Conservation (phyloP, 2,329 filamentous ascomycete species). For the Alternaria sp. region DNA sequence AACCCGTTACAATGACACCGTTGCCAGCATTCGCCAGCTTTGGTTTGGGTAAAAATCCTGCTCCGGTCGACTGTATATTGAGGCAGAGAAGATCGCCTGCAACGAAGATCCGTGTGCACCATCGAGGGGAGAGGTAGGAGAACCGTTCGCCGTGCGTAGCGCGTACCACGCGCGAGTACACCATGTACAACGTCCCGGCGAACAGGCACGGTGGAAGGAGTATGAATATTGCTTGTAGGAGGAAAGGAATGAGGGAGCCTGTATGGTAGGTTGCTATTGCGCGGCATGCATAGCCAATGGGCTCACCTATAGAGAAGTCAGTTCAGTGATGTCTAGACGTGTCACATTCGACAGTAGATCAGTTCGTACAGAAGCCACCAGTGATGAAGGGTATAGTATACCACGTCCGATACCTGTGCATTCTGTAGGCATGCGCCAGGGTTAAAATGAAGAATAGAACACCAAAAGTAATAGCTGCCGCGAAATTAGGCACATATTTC, state of each 20-base stretch:
- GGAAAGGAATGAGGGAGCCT: conserved; percentile 44
- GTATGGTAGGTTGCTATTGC: conserved; percentile 46
- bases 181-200: conserved; percentile 57
- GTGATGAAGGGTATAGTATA: conserved; percentile 59
- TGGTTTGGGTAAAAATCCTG: conserved; percentile 45
- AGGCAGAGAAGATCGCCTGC: conserved; percentile 61
- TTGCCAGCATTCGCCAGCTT: conserved; percentile 11
- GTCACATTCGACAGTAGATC: conserved; percentile 20
- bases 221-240: conserved; percentile 51
- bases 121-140: conserved; percentile 52
- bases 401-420: conserved; percentile 53
- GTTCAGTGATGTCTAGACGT: not conserved
- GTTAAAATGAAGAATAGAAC: conserved; percentile 56
- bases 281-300: conserved; percentile 61
- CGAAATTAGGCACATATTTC: conserved; percentile 54
- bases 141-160: conserved; percentile 49
- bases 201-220: conserved; percentile 55
- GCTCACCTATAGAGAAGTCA: conserved; percentile 55
- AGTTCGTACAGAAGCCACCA: conserved; percentile 58
- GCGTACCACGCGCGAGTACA: conserved; percentile 48
- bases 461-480: conserved; percentile 57
- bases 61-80: conserved; percentile 57
- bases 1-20: conserved; percentile 60
- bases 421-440: conserved; percentile 51
- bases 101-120: conserved; percentile 64